Conservation (phyloP, 164 flowering plant genomes). For the Malania oleifera region DNA sequence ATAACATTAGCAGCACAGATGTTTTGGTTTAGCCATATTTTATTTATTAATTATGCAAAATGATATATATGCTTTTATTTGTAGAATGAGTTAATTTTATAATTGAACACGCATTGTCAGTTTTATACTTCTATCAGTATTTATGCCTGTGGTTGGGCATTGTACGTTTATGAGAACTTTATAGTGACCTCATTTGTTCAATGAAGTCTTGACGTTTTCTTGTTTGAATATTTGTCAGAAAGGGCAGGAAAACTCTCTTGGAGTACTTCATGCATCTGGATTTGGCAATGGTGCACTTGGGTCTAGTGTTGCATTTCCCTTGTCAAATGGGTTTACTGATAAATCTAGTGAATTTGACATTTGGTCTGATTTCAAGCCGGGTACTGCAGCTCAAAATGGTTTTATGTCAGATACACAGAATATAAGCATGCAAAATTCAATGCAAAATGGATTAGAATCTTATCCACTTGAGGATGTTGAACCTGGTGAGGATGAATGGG, state of each 20-base stretch:
- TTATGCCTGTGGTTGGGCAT: too few species aligned
- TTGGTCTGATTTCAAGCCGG: constrained; percentile 20
- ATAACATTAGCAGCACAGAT: too few species aligned
- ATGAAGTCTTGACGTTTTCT: constrained; percentile 10
- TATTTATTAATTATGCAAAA: too few species aligned
- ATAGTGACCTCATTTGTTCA: not conserved
- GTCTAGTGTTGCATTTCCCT: constrained; percentile 12
- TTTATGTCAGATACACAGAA: constrained; percentile 7
- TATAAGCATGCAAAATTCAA: constrained; percentile 13
- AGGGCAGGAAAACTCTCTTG: constrained; percentile 10
- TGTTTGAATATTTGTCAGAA: constrained; percentile 25
- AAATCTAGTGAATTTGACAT: constrained; percentile 16
- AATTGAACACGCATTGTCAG: too few species aligned
- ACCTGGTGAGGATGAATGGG: constrained; percentile 32
- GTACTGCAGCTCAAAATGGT: constrained; percentile 9
- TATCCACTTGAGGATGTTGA: constrained; percentile 13
- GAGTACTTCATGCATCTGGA: constrained; percentile 8
- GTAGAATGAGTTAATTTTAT: too few species aligned
- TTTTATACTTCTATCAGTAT: too few species aligned
- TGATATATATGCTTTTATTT: not conserved
- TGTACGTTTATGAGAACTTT: not conserved
- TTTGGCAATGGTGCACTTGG: constrained; percentile 11
- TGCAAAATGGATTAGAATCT: constrained; percentile 14
- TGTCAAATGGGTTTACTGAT: constrained; percentile 18
- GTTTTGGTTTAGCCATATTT: too few species aligned